Evolutionary conservation across 2,329 filamentous ascomycete genomes (phyloP).

Genomic region (Didymella glomerata): DNA sequence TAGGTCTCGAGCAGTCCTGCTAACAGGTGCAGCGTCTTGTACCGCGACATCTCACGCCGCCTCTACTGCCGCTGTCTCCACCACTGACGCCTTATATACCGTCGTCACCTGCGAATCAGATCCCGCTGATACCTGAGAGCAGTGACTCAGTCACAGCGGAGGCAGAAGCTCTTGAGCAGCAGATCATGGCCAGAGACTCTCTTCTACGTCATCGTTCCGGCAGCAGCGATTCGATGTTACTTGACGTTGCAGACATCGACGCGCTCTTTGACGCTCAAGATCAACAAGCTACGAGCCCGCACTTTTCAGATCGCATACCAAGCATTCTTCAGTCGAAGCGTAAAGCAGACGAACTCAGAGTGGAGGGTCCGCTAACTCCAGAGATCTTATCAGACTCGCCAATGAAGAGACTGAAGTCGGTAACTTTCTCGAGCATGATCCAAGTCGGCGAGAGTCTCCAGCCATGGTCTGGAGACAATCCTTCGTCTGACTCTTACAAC

Average conservation of each 20-base stretch:
- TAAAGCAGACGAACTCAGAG: conserved; percentile 50
- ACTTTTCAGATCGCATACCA: conserved; percentile 26
- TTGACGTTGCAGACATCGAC: conserved; percentile 36
- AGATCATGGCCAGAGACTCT: conserved; percentile 46
- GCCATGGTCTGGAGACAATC: conserved; percentile 35
- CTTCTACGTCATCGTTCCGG: conserved; percentile 46
- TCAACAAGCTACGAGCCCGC: conserved; percentile 27
- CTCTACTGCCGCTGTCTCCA: conserved; percentile 57
- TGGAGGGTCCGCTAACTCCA: conserved; percentile 59
- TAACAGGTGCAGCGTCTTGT: conserved; percentile 3
- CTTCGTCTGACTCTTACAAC: conserved; percentile 33
- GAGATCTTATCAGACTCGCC: conserved; percentile 48
- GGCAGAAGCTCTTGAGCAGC: conserved; percentile 42
- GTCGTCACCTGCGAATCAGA: conserved; percentile 49
- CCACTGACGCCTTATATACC: conserved; percentile 50
- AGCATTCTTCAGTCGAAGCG: conserved; percentile 39
- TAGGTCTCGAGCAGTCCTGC: background rate
- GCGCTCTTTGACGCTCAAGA: conserved; percentile 10
- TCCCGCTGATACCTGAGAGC: conserved; percentile 51
- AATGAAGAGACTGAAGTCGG: conserved; percentile 53
- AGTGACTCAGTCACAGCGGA: conserved; percentile 49
- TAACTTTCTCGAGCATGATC: conserved; percentile 51
- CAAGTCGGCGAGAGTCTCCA: conserved; percentile 46
- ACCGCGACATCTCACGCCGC: conserved; percentile 53
- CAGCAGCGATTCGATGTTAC: conserved; percentile 44